Conservation (phyloP, 2,329 filamentous ascomycete species). For the Lecanoromycetidae sp. region DNA sequence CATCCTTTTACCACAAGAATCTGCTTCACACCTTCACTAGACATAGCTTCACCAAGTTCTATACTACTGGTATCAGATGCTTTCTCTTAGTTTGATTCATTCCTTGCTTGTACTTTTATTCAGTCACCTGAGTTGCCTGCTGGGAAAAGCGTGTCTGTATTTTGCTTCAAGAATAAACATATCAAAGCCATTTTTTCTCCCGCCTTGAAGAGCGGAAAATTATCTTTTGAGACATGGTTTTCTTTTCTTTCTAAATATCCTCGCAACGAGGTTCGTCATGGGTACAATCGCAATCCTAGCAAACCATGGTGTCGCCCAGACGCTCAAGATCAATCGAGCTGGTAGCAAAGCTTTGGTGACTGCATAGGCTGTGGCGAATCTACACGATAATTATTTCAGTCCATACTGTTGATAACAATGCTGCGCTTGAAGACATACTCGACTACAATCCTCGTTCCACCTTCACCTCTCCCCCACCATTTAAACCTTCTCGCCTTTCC, state of each 20-base stretch:
- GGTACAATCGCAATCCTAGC: constrained; percentile 52
- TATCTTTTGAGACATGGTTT: background rate
- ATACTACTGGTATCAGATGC: no score
- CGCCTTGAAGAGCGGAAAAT: background rate
- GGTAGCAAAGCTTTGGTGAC: constrained; percentile 79
- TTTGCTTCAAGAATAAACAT: background rate
- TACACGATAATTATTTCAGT: constrained; percentile 9
- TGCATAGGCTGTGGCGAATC: constrained; percentile 76
- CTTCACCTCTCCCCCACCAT: constrained; percentile 26
- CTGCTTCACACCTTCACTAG: no score
- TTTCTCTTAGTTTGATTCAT: no score
- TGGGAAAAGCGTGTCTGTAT: no score
- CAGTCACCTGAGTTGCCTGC: no score
- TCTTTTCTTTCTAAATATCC: constrained; percentile 27
- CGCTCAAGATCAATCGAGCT: constrained; percentile 59
- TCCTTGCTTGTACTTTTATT: no score
- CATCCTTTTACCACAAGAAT: no score
- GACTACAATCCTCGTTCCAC: constrained; percentile 43
- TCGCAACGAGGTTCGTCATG: constrained; percentile 29
- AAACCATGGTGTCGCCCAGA: constrained; percentile 91
- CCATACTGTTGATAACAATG: background rate
- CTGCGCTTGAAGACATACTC: constrained; percentile 29
- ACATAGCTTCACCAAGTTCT: no score
- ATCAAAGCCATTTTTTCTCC: background rate
- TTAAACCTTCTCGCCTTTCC: constrained; percentile 21